Evolutionary conservation across 805 yeast species (phyloP).

Genomic region (Yarrowia sp.): DNA sequence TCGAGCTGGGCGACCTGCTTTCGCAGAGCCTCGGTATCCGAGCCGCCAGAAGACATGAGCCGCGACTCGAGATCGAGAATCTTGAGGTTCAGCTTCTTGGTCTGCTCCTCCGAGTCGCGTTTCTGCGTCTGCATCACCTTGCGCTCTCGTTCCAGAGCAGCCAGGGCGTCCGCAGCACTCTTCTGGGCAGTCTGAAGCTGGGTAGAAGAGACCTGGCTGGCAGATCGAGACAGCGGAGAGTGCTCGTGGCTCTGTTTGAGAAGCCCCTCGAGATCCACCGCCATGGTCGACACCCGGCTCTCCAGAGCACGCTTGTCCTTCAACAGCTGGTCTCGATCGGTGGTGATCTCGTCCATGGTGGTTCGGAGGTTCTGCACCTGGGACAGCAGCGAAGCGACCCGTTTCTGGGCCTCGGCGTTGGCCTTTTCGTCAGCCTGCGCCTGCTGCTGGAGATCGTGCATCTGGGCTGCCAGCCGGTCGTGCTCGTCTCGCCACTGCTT

Average conservation of each 20-base stretch:
- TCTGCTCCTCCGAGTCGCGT: slow-evolving; percentile 48
- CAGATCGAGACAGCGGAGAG: background rate
- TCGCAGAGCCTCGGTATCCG: slow-evolving; percentile 3
- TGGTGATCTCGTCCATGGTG: slow-evolving; percentile 64
- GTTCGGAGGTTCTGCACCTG: slow-evolving; percentile 66
- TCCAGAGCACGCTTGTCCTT: slow-evolving; percentile 59
- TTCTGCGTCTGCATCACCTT: slow-evolving; percentile 33
- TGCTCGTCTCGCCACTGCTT: slow-evolving; percentile 39
- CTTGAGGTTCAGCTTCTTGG: slow-evolving; percentile 45
- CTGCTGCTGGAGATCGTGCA: slow-evolving; percentile 55
- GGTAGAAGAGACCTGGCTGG: background rate
- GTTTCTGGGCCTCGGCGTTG: slow-evolving; percentile 57
- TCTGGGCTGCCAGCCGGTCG: slow-evolving; percentile 49
- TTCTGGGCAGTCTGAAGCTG: slow-evolving; percentile 5
- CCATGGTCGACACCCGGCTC: slow-evolving; percentile 53
- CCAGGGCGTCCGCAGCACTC: slow-evolving; percentile 23
- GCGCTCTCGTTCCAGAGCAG: slow-evolving; percentile 41
- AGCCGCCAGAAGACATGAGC: slow-evolving; percentile 1
- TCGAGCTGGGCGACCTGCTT: slow-evolving; percentile 44
- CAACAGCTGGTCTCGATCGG: slow-evolving; percentile 67
- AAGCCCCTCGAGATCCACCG: slow-evolving; percentile 43
- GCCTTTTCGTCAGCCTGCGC: slow-evolving; percentile 54
- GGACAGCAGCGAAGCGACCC: slow-evolving; percentile 55
- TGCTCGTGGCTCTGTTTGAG: slow-evolving; percentile 16
- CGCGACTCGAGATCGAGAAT: slow-evolving; percentile 45